These are phyloP conservation scores for Plasmodium knowlesi DNA, from an alignment of 169 alveolate genomes.

Conservation along the genomic window DNA sequence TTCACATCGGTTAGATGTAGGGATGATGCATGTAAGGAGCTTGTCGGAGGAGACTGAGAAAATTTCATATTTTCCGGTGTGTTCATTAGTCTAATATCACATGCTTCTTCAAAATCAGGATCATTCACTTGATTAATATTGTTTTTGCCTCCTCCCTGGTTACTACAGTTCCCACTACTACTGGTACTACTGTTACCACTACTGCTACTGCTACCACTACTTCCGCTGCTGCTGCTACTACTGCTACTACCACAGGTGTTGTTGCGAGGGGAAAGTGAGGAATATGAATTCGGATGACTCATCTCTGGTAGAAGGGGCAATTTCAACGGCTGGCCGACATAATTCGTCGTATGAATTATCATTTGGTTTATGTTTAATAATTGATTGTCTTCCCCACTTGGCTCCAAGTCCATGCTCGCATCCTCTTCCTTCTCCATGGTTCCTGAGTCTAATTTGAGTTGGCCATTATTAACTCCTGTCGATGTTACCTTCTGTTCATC, in stretches of 20 bases:
- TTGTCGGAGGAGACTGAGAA: conserved; percentile 74
- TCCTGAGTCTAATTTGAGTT: neutral
- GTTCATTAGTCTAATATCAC: conserved; percentile 70
- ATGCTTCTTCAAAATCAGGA: conserved; percentile 75
- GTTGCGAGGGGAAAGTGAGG: conserved; percentile 38
- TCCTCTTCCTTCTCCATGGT: neutral
- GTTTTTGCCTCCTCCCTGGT: neutral
- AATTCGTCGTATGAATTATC: conserved; percentile 2
- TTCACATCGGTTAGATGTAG: conserved; percentile 72
- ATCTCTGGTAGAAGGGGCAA: conserved; percentile 53
- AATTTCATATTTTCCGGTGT: conserved; percentile 60
- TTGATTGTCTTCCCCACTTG: conserved; percentile 16
- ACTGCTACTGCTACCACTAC: neutral
- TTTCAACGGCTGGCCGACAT: conserved; percentile 34
- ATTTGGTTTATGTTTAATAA: conserved; percentile 10
- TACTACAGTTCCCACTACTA: neutral
- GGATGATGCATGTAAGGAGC: conserved; percentile 69
- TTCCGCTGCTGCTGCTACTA: neutral
- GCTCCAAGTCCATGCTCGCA: neutral
- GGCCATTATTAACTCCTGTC: neutral
- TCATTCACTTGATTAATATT: conserved; percentile 35
- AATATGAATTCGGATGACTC: conserved; percentile 46
- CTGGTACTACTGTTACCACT: neutral
- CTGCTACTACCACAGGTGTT: conserved; percentile 10
- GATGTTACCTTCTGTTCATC: neutral